phyloP scores from a whole-genome alignment of 2,329 filamentous ascomycete species.

The Tolypocladium ophioglossoides region DNA sequence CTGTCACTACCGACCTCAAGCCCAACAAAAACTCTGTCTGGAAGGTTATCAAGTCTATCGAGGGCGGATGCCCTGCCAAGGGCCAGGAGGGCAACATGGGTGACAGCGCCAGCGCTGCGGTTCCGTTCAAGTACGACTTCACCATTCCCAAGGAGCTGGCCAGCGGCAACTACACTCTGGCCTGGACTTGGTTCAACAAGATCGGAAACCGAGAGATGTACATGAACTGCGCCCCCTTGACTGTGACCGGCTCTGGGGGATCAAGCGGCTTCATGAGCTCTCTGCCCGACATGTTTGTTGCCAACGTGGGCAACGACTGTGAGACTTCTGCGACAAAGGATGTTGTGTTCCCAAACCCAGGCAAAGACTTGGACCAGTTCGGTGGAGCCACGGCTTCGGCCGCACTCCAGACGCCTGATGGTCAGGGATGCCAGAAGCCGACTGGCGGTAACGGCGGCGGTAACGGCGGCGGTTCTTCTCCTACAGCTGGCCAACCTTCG shows the following conservation, averaged over 20 bases:
- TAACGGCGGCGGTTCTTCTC: slow-evolving; percentile 7
- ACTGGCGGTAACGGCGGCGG: no score
- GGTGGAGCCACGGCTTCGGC: slow-evolving; percentile 24
- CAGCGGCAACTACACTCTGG: slow-evolving; percentile 67
- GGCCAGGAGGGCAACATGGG: slow-evolving; percentile 47
- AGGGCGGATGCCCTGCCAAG: slow-evolving; percentile 71
- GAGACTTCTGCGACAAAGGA: slow-evolving; percentile 37
- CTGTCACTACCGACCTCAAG: slow-evolving; percentile 65
- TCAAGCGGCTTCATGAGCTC: slow-evolving; percentile 41
- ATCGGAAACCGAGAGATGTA: slow-evolving; percentile 93
- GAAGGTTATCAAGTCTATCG: slow-evolving; percentile 83
- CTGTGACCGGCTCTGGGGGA: slow-evolving; percentile 45
- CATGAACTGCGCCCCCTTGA: slow-evolving; percentile 84
- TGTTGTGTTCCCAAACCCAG: slow-evolving; percentile 52
- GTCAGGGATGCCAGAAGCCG: slow-evolving; percentile 8
- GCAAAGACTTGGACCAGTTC: slow-evolving; percentile 39
- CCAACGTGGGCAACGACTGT: slow-evolving; percentile 51
- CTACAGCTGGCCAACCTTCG: slow-evolving; percentile 1
- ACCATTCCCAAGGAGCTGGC: slow-evolving; percentile 61
- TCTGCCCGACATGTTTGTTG: slow-evolving; percentile 63
- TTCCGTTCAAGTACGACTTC: slow-evolving; percentile 55
- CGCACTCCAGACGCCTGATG: slow-evolving; percentile 13
- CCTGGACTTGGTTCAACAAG: slow-evolving; percentile 94
- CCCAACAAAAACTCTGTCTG: slow-evolving; percentile 59
- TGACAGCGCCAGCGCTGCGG: slow-evolving; percentile 27